Evolutionary conservation across 306 rosid species (phyloP).

Genomic region (Trifolium subterraneum): DNA sequence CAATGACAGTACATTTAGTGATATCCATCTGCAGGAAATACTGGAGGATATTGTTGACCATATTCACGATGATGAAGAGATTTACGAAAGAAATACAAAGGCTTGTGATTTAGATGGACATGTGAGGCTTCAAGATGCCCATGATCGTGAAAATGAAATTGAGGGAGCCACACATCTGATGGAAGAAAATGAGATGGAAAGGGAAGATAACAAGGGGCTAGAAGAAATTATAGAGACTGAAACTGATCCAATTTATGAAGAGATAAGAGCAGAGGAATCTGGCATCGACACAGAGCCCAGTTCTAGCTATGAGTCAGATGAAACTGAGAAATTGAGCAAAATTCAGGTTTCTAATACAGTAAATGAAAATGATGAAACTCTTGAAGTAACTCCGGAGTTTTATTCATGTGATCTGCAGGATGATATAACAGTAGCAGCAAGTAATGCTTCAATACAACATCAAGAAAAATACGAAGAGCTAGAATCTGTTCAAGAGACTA

Average conservation of each 20-base stretch:
- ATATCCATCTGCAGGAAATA: constrained; percentile 44
- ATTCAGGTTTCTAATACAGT: constrained; percentile 39
- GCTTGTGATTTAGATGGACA: constrained; percentile 47
- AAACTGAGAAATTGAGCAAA: constrained; percentile 46
- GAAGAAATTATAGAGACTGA: constrained; percentile 43
- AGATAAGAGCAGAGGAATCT: constrained; percentile 46
- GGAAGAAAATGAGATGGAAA: constrained; percentile 49
- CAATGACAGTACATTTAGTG: constrained; percentile 41
- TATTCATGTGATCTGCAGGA: constrained; percentile 46
- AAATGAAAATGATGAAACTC: constrained; percentile 44
- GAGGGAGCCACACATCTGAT: constrained; percentile 45
- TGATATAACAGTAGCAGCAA: constrained; percentile 37
- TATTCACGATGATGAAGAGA: constrained; percentile 46
- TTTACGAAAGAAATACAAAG: constrained; percentile 43
- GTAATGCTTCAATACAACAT: constrained; percentile 45
- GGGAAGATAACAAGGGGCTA: constrained; percentile 39
- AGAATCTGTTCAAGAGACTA: constrained; percentile 43
- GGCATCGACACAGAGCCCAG: constrained; percentile 41
- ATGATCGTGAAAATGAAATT: constrained; percentile 48
- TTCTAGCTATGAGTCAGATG: constrained; percentile 48
- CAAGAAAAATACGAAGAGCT: constrained; percentile 44
- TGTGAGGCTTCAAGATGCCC: constrained; percentile 45
- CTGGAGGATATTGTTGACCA: constrained; percentile 43
- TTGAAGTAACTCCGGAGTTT: constrained; percentile 42
- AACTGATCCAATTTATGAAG: constrained; percentile 47